Percentiles rank a stretch among this genome's conserved stretches.
phyloP scores from a whole-genome alignment of 441 rosid species.

The Raphanus hybrid region DNA sequence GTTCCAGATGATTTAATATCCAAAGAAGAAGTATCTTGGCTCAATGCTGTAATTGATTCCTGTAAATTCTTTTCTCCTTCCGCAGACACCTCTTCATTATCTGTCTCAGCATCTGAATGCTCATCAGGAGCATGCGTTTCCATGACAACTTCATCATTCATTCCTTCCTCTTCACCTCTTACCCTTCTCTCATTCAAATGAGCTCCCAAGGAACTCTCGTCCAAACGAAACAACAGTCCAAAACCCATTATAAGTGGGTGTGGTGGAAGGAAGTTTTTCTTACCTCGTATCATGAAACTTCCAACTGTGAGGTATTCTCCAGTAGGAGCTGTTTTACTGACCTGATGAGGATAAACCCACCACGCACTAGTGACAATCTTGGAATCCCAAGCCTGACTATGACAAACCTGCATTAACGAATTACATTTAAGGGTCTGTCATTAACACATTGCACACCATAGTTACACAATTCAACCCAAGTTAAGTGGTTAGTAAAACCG shows the following conservation, averaged over 20 bases:
- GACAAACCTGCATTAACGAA: constrained; percentile 74
- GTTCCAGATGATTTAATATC: constrained; percentile 40
- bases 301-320: constrained; percentile 98
- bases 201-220: constrained; percentile 96
- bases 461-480: constrained; percentile 5
- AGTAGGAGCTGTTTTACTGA: constrained; percentile 98
- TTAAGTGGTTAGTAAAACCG: constrained; percentile 11
- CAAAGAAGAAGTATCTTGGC: constrained; percentile 38
- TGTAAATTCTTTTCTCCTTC: constrained; percentile 38
- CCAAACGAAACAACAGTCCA: constrained; percentile 94
- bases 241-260: constrained; percentile 99
- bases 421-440: constrained; percentile 14
- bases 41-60: constrained; percentile 41
- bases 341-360: constrained; percentile 99
- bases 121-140: constrained; percentile 50
- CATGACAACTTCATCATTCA: constrained; percentile 57
- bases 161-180: constrained; percentile 93
- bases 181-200: constrained; percentile 98
- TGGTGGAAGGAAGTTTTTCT: constrained; percentile 97
- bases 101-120: constrained; percentile 60
- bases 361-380: constrained; percentile 98
- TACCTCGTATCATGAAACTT: constrained; percentile 99
- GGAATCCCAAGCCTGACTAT: constrained; percentile 98
- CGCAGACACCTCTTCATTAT: constrained; percentile 43
- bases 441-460: constrained; percentile 26